Evolutionary conservation across 2,329 filamentous ascomycete species (phyloP), one percentile per base, ranked within the genome.

Genomic region (Fusarium graminum): DNA sequence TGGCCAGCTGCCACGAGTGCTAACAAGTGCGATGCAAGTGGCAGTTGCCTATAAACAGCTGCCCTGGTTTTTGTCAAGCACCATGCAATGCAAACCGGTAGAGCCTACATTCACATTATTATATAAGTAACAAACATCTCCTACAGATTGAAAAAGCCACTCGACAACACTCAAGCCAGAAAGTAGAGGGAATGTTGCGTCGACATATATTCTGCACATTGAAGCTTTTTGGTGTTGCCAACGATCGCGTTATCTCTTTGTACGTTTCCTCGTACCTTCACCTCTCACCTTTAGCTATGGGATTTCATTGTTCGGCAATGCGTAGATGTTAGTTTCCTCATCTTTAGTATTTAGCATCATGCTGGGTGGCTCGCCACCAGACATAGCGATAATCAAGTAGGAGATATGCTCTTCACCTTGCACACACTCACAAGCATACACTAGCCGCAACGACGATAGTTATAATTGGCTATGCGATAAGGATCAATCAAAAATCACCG

Each of bases 1-100:
- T 47, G 25, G 41, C 36, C 30, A 29, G 46, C 25, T 34, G 47
- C 17, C 30, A 47, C 29, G 26, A 42, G 49, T 65, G 67, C 39
- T 65, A 42, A 63, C 67, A 72, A 60, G 68, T 72, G 70, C 52
- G 45, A 58, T 57, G 51, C 66, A 69, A 60, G 50, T 68, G 65
- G 50, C 66, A 68, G 44, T 44, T 52, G 34, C 52, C 40, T 32
- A 34, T 19, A 9, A n/a, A n/a, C 16, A 7, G 34, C 38, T 13
- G 41, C 44, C 52, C 19, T 11, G 16, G 16, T n/a, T 17, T 34
- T 36, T n/a, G 34, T 36, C 34, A n/a, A 30, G 5, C 25, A 22
- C n/a, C 44, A 26, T 17, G 10, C 22, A 36, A 26, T 17, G 10
- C 22, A 36, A 34, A 25, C 34, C 44, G 16, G 28, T 26, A 16